Conservation (phyloP, 2,329 filamentous ascomycete genomes). For the Botrytis tulipae region DNA sequence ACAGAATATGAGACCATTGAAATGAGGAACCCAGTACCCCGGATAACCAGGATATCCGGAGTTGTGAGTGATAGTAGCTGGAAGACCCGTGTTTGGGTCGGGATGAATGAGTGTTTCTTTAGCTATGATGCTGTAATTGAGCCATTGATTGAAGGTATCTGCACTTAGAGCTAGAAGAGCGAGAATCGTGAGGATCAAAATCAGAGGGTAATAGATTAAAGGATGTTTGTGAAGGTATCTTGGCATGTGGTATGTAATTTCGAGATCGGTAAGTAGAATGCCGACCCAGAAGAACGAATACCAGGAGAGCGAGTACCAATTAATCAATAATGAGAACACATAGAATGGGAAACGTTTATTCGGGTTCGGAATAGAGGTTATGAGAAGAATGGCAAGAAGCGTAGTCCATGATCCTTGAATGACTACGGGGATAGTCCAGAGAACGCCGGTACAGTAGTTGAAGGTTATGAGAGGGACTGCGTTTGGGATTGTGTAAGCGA, state of each 20-base stretch:
- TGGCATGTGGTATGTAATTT: conserved; percentile 47
- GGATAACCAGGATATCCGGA: conserved; percentile 40
- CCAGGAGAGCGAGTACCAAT: conserved; percentile 50
- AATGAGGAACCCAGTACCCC: conserved; percentile 44
- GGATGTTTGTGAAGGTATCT: conserved; percentile 41
- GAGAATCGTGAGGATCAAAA: conserved; percentile 38
- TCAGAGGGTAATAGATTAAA: conserved; percentile 41
- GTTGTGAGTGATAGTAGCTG: conserved; percentile 38
- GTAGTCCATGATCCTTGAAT: conserved; percentile 48
- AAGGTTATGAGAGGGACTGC: conserved; percentile 47
- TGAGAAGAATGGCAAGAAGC: conserved; percentile 44
- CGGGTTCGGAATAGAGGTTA: conserved; percentile 46
- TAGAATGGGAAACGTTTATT: conserved; percentile 49
- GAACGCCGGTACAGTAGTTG: conserved; percentile 49
- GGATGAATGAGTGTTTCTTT: conserved; percentile 47
- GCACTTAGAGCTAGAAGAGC: conserved; percentile 27
- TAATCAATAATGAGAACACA: conserved; percentile 43
- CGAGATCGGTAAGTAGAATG: conserved; percentile 46
- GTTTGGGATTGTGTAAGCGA: conserved; percentile 49
- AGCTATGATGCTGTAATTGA: conserved; percentile 28
- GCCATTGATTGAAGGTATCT: conserved; percentile 25
- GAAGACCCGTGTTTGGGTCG: conserved; percentile 41
- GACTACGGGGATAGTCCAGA: conserved; percentile 51
- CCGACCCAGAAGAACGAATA: conserved; percentile 47
- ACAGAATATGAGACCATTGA: conserved; percentile 45